phyloP scores from a whole-genome alignment of 2,329 filamentous ascomycete species.

The Claviceps humidiphila region DNA sequence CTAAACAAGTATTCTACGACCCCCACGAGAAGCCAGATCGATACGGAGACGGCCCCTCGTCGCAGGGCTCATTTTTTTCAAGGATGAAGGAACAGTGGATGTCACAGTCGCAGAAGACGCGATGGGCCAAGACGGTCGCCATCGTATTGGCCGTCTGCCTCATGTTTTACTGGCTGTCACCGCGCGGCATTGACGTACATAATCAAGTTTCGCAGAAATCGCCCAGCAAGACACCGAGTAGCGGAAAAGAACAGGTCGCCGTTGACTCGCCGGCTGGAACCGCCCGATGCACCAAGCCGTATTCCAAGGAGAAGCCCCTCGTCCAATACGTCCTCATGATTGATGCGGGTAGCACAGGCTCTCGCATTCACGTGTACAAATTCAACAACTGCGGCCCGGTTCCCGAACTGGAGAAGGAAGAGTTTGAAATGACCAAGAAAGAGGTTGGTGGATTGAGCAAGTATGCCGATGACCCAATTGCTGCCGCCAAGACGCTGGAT shows the following conservation, averaged over 20 bases:
- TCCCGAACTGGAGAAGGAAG: conserved; percentile 85
- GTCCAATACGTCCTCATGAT: conserved; percentile 98
- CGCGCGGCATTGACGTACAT: conserved; percentile 42
- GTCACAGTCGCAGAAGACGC: conserved; percentile 50
- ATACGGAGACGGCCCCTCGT: conserved; percentile 36
- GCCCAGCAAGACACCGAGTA: conserved; percentile 5
- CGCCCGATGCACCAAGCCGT: conserved; percentile 68
- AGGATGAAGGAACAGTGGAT: conserved; percentile 45
- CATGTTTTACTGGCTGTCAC: conserved; percentile 51
- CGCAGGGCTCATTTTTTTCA: conserved; percentile 34
- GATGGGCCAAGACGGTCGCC: conserved; percentile 52
- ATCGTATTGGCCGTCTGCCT: conserved; percentile 47
- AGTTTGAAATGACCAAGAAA: conserved; percentile 89
- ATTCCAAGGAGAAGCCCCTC: conserved; percentile 78
- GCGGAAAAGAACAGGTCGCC: conserved; percentile 34
- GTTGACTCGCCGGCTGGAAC: conserved; percentile 52
- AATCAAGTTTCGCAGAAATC: conserved; percentile 18
- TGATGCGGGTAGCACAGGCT: conserved; percentile 94
- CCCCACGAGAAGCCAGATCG: conserved; percentile 52
- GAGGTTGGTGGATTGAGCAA: conserved; percentile 73
- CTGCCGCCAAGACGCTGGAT: conserved; percentile 81
- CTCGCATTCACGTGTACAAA: conserved; percentile 94
- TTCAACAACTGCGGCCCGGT: conserved; percentile 97
- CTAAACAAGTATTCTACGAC: conserved; percentile 44
- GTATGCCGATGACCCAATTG: conserved; percentile 74